These are phyloP conservation scores for Wickerhamiella spandovensis DNA, from an alignment of 805 yeast species.

Conservation along the genomic window DNA sequence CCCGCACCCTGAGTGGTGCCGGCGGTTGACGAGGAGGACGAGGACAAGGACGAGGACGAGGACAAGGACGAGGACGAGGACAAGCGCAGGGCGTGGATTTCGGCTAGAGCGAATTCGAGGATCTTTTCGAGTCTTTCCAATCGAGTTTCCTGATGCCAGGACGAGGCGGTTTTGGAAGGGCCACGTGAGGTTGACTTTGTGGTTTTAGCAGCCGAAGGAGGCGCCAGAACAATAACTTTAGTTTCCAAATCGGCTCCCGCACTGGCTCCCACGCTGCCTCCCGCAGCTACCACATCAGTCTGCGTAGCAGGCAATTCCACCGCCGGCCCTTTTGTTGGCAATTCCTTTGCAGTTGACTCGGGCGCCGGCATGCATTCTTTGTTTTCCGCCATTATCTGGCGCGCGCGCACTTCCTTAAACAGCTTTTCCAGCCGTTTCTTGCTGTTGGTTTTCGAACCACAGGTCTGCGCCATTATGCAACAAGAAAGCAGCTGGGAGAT, in stretches of 20 bases:
- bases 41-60: too few species aligned
- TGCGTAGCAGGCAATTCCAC: too few species aligned
- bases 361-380: neutral
- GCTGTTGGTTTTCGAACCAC: neutral
- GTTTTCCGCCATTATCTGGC: neutral
- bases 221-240: neutral
- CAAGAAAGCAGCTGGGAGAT: neutral
- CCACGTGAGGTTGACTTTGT: too few species aligned
- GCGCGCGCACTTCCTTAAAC: neutral
- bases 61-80: too few species aligned
- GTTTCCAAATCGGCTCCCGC: too few species aligned
- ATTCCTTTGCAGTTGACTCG: too few species aligned
- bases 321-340: too few species aligned
- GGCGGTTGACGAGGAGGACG: too few species aligned
- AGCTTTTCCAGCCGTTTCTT: neutral
- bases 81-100: neutral
- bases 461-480: neutral
- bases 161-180: neutral
- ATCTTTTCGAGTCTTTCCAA: neutral
- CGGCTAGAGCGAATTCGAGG: neutral
- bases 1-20: neutral
- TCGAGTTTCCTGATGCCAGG: neutral
- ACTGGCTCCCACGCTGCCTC: too few species aligned
- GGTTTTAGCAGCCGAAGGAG: too few species aligned
- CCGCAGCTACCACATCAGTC: too few species aligned